phyloP scores from a whole-genome alignment of 306 rosid species.

The Coriaria nepalensis region DNA sequence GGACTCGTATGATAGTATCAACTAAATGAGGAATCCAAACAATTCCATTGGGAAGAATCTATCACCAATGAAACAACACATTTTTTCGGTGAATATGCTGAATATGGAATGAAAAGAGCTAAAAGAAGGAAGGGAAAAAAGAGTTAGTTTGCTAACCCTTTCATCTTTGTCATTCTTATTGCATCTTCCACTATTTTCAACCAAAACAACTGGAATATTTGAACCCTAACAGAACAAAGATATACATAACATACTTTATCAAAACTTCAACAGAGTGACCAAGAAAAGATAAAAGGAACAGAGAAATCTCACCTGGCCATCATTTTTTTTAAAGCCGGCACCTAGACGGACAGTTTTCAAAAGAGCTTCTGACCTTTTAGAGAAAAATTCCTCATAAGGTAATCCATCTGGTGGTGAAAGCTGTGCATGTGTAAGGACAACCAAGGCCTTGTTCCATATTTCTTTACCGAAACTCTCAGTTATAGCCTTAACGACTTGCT shows the following conservation, averaged over 20 bases:
- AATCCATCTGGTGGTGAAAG: conserved; percentile 88
- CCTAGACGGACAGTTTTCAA: conserved; percentile 44
- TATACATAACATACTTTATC: neutral
- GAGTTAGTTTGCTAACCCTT: conserved; percentile 38
- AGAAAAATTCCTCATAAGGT: conserved; percentile 70
- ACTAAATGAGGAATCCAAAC: conserved; percentile 82
- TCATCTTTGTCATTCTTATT: conserved; percentile 70
- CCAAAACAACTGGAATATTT: conserved; percentile 65
- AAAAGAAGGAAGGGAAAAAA: conserved; percentile 9
- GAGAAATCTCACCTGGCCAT: conserved; percentile 31
- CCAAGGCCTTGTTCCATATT: conserved; percentile 78
- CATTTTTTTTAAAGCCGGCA: conserved; percentile 50
- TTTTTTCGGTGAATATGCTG: too few relatives aligned
- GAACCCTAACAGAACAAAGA: conserved; percentile 31
- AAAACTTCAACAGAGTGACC: neutral
- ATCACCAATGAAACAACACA: conserved; percentile 13
- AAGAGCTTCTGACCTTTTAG: conserved; percentile 80
- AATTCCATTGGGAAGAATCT: conserved; percentile 86
- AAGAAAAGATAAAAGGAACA: neutral
- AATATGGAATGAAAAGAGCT: too few relatives aligned
- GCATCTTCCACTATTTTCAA: conserved; percentile 94
- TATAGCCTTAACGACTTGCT: conserved; percentile 63
- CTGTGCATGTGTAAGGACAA: conserved; percentile 86
- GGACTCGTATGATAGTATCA: conserved; percentile 52
- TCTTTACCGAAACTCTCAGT: conserved; percentile 72